Percentiles rank a stretch among this genome's conserved stretches.
These are phyloP conservation scores for Aphanomyces astaci DNA, from an alignment of 352 stramenopile genomes.

Conservation along the genomic window DNA sequence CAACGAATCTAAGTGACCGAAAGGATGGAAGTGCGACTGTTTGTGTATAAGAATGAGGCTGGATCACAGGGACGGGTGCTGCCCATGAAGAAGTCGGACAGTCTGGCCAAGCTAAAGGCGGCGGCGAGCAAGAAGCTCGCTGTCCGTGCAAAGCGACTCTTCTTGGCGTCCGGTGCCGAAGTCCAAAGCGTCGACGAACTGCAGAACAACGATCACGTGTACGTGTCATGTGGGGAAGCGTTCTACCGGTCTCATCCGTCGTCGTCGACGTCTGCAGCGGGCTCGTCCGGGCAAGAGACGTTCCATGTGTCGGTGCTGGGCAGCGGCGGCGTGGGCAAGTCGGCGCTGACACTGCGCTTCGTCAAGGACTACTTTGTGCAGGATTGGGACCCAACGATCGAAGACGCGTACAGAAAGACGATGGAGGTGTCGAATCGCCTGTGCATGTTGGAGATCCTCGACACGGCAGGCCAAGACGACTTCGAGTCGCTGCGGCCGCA, in stretches of 20 bases:
- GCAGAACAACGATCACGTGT: conserved; percentile 86
- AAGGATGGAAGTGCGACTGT: conserved; percentile 36
- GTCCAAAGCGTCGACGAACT: conserved; percentile 83
- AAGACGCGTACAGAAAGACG: conserved; percentile 86
- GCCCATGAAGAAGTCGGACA: conserved; percentile 69
- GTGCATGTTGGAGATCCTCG: conserved; percentile 86
- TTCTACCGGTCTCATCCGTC: conserved; percentile 56
- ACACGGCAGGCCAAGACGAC: conserved; percentile 86
- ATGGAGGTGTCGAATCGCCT: conserved; percentile 77
- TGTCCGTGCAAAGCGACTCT: conserved; percentile 68
- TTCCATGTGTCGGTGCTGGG: conserved; percentile 84
- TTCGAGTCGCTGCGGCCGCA: conserved; percentile 83
- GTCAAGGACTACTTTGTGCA: conserved; percentile 87
- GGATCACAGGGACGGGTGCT: conserved; percentile 80
- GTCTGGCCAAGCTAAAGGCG: conserved; percentile 67
- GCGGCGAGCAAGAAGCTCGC: conserved; percentile 80
- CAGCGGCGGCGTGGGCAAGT: conserved; percentile 86
- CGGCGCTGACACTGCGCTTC: conserved; percentile 83
- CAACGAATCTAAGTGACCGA: neutral
- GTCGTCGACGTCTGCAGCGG: neutral
- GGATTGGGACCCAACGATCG: conserved; percentile 88
- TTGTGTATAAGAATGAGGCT: conserved; percentile 84
- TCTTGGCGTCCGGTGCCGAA: conserved; percentile 71
- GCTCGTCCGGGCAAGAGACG: conserved; percentile 51
- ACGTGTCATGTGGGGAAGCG: conserved; percentile 73